Evolutionary conservation across 768 basidiomycete species (phyloP).

Genomic region (Podaxis sp.): DNA sequence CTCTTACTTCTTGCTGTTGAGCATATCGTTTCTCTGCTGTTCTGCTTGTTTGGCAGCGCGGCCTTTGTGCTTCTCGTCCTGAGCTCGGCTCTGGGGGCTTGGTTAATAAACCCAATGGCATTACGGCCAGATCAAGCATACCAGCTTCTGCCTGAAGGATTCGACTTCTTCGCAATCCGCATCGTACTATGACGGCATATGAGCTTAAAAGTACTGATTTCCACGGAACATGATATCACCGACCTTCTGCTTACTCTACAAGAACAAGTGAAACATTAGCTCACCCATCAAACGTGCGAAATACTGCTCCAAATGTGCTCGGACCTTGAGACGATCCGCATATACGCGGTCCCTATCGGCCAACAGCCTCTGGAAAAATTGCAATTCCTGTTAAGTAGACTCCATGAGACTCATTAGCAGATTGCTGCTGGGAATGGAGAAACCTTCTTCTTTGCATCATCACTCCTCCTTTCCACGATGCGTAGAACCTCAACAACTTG

Average conservation of each 20-base stretch:
- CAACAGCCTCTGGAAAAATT: constrained; percentile 70
- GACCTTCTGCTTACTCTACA: constrained; percentile 67
- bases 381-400: constrained; percentile 50
- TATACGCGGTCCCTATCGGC: constrained; percentile 70
- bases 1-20: constrained; percentile 76
- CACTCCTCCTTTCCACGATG: constrained; percentile 58
- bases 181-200: constrained; percentile 60
- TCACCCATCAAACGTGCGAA: background rate
- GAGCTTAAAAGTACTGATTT: constrained; percentile 17
- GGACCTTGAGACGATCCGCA: constrained; percentile 68
- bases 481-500: constrained; percentile 68
- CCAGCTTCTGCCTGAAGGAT: constrained; percentile 78
- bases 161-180: constrained; percentile 77
- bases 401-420: constrained; percentile 5
- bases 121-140: constrained; percentile 22
- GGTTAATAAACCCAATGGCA: constrained; percentile 5
- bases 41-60: constrained; percentile 73
- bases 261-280: constrained; percentile 2
- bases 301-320: constrained; percentile 11
- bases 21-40: constrained; percentile 75
- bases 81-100: constrained; percentile 52
- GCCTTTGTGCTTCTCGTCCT: constrained; percentile 76
- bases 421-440: background rate
- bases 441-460: constrained; percentile 71
- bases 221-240: constrained; percentile 5